phyloP scores from a whole-genome alignment of 768 basidiomycete species.

The Phlegmacium glaucopus region DNA sequence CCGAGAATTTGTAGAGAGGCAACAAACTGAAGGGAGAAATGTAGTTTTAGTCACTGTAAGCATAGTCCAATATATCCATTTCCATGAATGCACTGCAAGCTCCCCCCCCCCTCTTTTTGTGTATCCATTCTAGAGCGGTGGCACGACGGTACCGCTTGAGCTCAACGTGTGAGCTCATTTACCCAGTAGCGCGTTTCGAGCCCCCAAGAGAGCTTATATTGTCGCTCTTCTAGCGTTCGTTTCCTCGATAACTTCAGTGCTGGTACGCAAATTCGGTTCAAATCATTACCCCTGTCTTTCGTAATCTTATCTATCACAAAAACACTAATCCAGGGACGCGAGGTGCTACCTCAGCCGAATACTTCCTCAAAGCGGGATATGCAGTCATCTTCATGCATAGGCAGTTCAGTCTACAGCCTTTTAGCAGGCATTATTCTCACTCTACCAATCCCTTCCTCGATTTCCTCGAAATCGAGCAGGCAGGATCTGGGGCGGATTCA shows the following conservation, averaged over 20 bases:
- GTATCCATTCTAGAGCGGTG: constrained; percentile 91
- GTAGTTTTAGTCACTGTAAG: constrained; percentile 95
- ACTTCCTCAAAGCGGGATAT: constrained; percentile 91
- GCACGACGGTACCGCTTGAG: constrained; percentile 96
- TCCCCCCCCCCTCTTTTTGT: not conserved
- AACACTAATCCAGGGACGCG: constrained; percentile 69
- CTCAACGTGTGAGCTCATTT: constrained; percentile 88
- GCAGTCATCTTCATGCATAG: constrained; percentile 99
- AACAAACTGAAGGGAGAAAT: constrained; percentile 58
- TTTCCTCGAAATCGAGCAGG: constrained; percentile 70
- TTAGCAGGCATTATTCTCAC: constrained; percentile 97
- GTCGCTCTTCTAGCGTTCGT: constrained; percentile 67
- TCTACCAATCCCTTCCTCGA: constrained; percentile 98
- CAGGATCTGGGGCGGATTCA: constrained; percentile 15
- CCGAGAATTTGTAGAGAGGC: constrained; percentile 65
- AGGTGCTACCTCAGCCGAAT: constrained; percentile 97
- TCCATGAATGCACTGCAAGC: too few species aligned
- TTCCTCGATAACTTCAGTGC: constrained; percentile 99
- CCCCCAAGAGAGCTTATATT: constrained; percentile 21
- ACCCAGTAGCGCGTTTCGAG: constrained; percentile 9
- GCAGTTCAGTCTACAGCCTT: constrained; percentile 96
- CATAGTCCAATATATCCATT: constrained; percentile 6
- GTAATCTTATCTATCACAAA: constrained; percentile 3
- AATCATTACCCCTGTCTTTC: not conserved
- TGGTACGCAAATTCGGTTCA: constrained; percentile 44